A percentile compares a stretch with the other conserved stretches of the same genome.
phyloP scores from a whole-genome alignment of 1,284 basidiomycete species.

The Leccinum subrobustum region DNA sequence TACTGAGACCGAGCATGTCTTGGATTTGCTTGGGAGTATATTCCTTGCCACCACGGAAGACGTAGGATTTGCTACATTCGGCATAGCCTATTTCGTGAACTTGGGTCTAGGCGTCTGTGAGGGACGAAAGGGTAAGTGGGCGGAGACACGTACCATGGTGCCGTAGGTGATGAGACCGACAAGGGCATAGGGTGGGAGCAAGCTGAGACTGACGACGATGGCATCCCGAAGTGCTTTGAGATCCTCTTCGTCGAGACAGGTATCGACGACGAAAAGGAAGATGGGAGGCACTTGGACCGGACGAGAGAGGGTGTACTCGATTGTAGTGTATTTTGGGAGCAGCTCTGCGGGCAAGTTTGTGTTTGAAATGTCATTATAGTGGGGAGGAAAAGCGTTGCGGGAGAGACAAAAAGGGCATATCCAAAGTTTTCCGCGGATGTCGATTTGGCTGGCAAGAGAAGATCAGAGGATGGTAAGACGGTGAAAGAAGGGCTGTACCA shows the following conservation, averaged over 20 bases:
- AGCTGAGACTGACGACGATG: conserved; percentile 87
- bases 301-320: conserved; percentile 95
- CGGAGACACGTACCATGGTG: conserved; percentile 75
- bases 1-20: no score
- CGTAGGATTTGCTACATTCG: conserved; percentile 97
- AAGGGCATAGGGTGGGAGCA: conserved; percentile 91
- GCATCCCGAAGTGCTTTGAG: conserved; percentile 93
- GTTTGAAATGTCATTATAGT: conserved; percentile 98
- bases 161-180: conserved; percentile 96
- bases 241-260: conserved; percentile 95
- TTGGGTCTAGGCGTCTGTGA: conserved; percentile 69
- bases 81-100: conserved; percentile 98
- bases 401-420: conserved; percentile 98
- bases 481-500: conserved; percentile 55
- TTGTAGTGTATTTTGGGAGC: conserved; percentile 97
- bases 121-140: background rate
- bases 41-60: conserved; percentile 99
- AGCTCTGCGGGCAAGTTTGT: conserved; percentile 96
- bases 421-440: conserved; percentile 98
- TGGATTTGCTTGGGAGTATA: conserved; percentile 44
- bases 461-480: conserved; percentile 3
- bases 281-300: conserved; percentile 92
- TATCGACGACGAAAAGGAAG: conserved; percentile 97
- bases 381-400: conserved; percentile 95
- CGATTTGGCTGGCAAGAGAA: conserved; percentile 77